Percentiles rank a stretch among this genome's conserved stretches.
Evolutionary conservation across 257 asterid species (phyloP).

Genomic region (Echites panduratus): DNA sequence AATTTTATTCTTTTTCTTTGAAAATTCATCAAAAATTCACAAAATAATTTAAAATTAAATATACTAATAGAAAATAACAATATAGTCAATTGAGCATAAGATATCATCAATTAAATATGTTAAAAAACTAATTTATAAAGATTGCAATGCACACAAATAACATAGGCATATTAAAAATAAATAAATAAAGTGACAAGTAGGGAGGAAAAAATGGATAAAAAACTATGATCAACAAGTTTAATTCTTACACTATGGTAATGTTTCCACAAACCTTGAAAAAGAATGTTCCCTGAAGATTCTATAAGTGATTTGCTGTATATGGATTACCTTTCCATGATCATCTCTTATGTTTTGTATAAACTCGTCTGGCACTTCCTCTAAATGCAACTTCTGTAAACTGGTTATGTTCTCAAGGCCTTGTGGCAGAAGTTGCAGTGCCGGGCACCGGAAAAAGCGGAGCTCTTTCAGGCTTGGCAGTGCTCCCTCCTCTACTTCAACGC

Average conservation of each 20-base stretch:
- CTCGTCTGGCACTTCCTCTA: slow-evolving; percentile 20
- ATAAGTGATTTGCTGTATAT: slow-evolving; percentile 1
- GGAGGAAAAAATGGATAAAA: background rate
- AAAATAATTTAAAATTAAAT: too few relatives aligned
- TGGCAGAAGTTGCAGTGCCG: slow-evolving; percentile 14
- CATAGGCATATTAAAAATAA: too few relatives aligned
- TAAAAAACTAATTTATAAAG: too few relatives aligned
- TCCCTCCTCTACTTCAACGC: slow-evolving; percentile 16
- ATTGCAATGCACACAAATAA: too few relatives aligned
- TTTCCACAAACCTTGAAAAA: background rate
- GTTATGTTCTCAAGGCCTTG: slow-evolving; percentile 15
- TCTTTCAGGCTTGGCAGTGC: slow-evolving; percentile 21
- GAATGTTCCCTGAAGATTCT: slow-evolving; percentile 3
- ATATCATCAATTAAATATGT: too few relatives aligned
- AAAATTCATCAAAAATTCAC: too few relatives aligned
- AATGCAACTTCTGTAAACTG: slow-evolving; percentile 14
- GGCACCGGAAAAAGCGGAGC: slow-evolving; percentile 14
- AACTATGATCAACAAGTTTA: background rate
- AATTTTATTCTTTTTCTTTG: too few relatives aligned
- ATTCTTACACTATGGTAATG: background rate
- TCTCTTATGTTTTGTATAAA: slow-evolving; percentile 13
- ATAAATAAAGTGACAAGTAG: too few relatives aligned
- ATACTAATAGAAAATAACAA: too few relatives aligned
- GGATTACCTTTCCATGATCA: slow-evolving; percentile 10
- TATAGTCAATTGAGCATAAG: too few relatives aligned